These are phyloP conservation scores for Spathaspora sp. DNA, from an alignment of 1,139 yeast genomes.

Conservation along the genomic window DNA sequence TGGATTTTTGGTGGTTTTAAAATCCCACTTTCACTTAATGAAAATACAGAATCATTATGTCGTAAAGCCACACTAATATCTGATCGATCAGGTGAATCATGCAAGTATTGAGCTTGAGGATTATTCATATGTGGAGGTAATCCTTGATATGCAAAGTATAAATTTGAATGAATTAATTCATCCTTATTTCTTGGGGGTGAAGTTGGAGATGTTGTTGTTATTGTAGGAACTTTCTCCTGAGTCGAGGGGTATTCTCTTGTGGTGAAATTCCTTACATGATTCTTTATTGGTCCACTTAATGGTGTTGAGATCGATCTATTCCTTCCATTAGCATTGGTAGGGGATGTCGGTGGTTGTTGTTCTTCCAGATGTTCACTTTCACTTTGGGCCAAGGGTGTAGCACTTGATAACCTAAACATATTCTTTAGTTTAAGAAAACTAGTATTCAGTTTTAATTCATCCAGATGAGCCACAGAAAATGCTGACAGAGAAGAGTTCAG, in stretches of 20 bases:
- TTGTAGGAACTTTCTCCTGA: slow-evolving; percentile 3
- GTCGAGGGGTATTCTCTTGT: slow-evolving; percentile 3
- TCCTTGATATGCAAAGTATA: slow-evolving; percentile 56
- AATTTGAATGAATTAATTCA: slow-evolving; percentile 39
- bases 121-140: slow-evolving; percentile 47
- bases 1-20: slow-evolving; percentile 24
- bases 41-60: slow-evolving; percentile 44
- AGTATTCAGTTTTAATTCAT: slow-evolving; percentile 5
- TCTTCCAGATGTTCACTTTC: slow-evolving; percentile 5
- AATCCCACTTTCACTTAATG: slow-evolving; percentile 27
- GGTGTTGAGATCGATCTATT: slow-evolving; percentile 10
- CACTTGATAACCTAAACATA: slow-evolving; percentile 12
- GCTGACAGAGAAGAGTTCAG: slow-evolving; percentile 7
- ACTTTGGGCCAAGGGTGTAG: slow-evolving; percentile 3
- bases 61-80: slow-evolving; percentile 38
- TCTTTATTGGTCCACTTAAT: slow-evolving; percentile 5
- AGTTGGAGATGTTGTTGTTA: slow-evolving; percentile 6
- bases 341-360: slow-evolving; percentile 4
- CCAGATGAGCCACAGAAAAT: slow-evolving; percentile 10
- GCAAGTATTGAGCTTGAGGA: slow-evolving; percentile 7
- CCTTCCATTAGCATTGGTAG: slow-evolving; percentile 4
- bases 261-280: slow-evolving; percentile 1
- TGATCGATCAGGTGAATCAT: slow-evolving; percentile 7
- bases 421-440: slow-evolving; percentile 11
- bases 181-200: slow-evolving; percentile 9